Conservation (phyloP, 2,329 filamentous ascomycete species). For the Zopfia rhizophila region DNA sequence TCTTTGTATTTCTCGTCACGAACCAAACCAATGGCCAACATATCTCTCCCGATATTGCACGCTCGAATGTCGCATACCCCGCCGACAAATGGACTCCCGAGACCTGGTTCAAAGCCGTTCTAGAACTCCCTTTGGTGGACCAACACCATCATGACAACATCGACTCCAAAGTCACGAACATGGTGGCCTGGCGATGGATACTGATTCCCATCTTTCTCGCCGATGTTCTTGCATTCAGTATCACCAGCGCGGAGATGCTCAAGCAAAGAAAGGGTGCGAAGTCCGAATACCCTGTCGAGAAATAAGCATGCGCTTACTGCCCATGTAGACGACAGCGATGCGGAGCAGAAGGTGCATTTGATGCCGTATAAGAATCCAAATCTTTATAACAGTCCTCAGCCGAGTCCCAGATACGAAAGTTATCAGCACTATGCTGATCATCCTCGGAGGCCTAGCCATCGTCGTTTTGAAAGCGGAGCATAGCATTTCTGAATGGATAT, state of each 20-base stretch:
- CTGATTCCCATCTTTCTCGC: slow-evolving; percentile 40
- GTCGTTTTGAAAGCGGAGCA: slow-evolving; percentile 8
- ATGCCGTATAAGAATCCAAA: slow-evolving; percentile 13
- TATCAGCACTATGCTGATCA: background rate
- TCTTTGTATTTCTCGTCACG: slow-evolving; percentile 44
- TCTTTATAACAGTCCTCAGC: slow-evolving; percentile 9
- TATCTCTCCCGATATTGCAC: slow-evolving; percentile 33
- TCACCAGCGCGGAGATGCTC: slow-evolving; percentile 29
- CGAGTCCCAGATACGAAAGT: slow-evolving; percentile 2
- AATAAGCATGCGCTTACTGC: slow-evolving; percentile 25
- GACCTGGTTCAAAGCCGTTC: slow-evolving; percentile 45
- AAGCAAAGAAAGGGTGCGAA: slow-evolving; percentile 32
- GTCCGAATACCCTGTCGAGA: slow-evolving; percentile 22
- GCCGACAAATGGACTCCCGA: slow-evolving; percentile 44
- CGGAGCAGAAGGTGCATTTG: slow-evolving; percentile 15
- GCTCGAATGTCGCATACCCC: slow-evolving; percentile 33
- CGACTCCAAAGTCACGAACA: slow-evolving; percentile 31
- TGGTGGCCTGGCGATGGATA: slow-evolving; percentile 48
- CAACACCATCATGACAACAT: slow-evolving; percentile 28
- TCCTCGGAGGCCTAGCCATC: slow-evolving; percentile 1
- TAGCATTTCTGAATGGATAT: slow-evolving; percentile 3
- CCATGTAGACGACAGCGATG: slow-evolving; percentile 14
- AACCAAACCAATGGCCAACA: slow-evolving; percentile 39
- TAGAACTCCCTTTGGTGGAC: slow-evolving; percentile 39
- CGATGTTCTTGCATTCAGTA: slow-evolving; percentile 31